A percentile compares a stretch with the other conserved stretches of the same genome.
Conservation (phyloP, 176 grass and related monocot genomes). For the Bromus sterilis region DNA sequence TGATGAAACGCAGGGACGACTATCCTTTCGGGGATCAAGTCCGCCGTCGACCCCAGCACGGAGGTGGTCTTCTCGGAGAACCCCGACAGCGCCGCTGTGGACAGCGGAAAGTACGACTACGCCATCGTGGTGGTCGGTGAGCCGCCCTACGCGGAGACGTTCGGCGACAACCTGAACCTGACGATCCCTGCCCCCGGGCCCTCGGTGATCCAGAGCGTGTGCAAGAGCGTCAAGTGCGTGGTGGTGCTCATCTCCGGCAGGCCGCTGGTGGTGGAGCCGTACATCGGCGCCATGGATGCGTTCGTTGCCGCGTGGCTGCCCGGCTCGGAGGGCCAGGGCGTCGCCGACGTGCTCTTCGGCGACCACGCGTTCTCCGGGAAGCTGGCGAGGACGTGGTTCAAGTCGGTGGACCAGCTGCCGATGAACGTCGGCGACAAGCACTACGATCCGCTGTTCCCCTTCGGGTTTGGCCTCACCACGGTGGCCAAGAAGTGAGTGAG, state of each 20-base stretch:
- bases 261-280: slow-evolving; percentile 81
- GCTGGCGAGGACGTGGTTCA: slow-evolving; percentile 89
- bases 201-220: slow-evolving; percentile 64
- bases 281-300: slow-evolving; percentile 59
- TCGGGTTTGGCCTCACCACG: slow-evolving; percentile 76
- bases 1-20: slow-evolving; percentile 48
- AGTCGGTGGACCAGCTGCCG: slow-evolving; percentile 80
- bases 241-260: slow-evolving; percentile 74
- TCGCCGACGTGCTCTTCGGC: slow-evolving; percentile 74
- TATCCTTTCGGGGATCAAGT: slow-evolving; percentile 53
- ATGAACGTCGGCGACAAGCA: slow-evolving; percentile 81
- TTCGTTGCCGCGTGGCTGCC: slow-evolving; percentile 92
- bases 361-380: slow-evolving; percentile 87
- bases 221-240: slow-evolving; percentile 50
- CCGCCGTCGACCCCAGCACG: slow-evolving; percentile 56
- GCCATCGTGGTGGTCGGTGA: slow-evolving; percentile 70
- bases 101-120: slow-evolving; percentile 52
- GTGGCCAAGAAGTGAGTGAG: slow-evolving; percentile 3
- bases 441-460: slow-evolving; percentile 84
- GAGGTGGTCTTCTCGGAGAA: slow-evolving; percentile 65
- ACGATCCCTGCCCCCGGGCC: slow-evolving; percentile 61
- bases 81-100: slow-evolving; percentile 23
- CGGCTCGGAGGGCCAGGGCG: slow-evolving; percentile 81
- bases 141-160: slow-evolving; percentile 52
- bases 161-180: slow-evolving; percentile 73